Evolutionary conservation across 2,329 filamentous ascomycete genomes (phyloP).

Genomic region (Didymella keratinophila): DNA sequence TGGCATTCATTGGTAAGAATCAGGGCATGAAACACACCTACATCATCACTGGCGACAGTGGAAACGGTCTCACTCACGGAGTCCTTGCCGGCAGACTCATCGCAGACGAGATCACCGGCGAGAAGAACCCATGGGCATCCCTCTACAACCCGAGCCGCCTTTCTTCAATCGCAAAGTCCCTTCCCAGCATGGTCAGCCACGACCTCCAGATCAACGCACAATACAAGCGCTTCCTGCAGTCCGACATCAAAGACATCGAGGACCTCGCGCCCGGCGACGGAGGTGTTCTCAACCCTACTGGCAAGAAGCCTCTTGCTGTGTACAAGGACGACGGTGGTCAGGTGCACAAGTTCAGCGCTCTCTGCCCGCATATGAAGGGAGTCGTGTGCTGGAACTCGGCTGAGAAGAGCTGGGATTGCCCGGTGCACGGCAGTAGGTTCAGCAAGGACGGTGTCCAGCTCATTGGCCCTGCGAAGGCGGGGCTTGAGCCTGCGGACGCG

Average conservation of each 20-base stretch:
- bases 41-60: constrained; percentile 65
- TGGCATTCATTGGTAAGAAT: constrained; percentile 66
- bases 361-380: constrained; percentile 65
- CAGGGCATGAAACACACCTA: constrained; percentile 61
- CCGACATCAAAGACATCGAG: constrained; percentile 65
- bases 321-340: constrained; percentile 65
- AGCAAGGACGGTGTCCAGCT: constrained; percentile 54
- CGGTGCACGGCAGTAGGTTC: constrained; percentile 56
- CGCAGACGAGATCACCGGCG: constrained; percentile 61
- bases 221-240: constrained; percentile 63
- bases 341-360: constrained; percentile 60
- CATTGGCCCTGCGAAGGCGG: constrained; percentile 52
- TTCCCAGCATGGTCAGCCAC: constrained; percentile 58
- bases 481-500: constrained; percentile 45
- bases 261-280: constrained; percentile 60
- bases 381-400: constrained; percentile 64
- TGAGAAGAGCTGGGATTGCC: constrained; percentile 57
- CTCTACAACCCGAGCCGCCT: constrained; percentile 62
- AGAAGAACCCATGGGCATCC: constrained; percentile 59
- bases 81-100: constrained; percentile 62
- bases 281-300: constrained; percentile 61
- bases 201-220: constrained; percentile 64
- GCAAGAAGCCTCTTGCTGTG: constrained; percentile 60
- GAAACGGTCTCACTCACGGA: constrained; percentile 65
- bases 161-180: constrained; percentile 55